These are phyloP conservation scores for Umbelopsis vinacea DNA, from an alignment of 192 early-diverging fungal genomes.

Conservation along the genomic window DNA sequence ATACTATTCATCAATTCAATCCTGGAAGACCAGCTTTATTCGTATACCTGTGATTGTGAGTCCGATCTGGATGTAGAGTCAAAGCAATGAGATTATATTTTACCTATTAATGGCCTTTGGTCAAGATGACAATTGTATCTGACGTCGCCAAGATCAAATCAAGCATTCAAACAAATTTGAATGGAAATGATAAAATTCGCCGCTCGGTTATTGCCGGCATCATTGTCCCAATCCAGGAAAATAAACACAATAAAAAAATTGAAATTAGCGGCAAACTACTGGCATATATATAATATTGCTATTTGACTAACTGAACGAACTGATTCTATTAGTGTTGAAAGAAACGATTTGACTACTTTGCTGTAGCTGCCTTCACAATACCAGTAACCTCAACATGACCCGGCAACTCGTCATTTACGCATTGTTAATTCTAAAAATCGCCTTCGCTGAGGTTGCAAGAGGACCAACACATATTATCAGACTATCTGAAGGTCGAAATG, in stretches of 20 bases:
- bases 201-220: constrained; percentile 9
- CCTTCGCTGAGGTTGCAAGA: not conserved
- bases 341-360: too few relatives aligned
- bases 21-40: too few relatives aligned
- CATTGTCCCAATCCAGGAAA: not conserved
- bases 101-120: not conserved
- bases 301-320: too few relatives aligned
- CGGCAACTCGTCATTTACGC: not conserved
- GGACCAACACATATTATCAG: constrained; percentile 40
- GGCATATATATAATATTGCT: not conserved
- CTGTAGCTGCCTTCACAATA: not conserved
- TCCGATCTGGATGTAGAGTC: too few relatives aligned
- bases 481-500: constrained; percentile 20
- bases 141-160: not conserved
- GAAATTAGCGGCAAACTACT: not conserved
- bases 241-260: constrained; percentile 1
- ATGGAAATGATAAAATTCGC: constrained; percentile 11
- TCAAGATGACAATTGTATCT: not conserved
- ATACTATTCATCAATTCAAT: too few relatives aligned
- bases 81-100: too few relatives aligned
- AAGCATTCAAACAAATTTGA: not conserved
- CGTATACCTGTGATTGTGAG: too few relatives aligned
- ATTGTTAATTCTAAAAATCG: not conserved
- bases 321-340: too few relatives aligned
- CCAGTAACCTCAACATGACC: not conserved